These are phyloP conservation scores for Fonsecaea pedrosoi DNA, from an alignment of 2,329 filamentous ascomycete species.

Conservation along the genomic window DNA sequence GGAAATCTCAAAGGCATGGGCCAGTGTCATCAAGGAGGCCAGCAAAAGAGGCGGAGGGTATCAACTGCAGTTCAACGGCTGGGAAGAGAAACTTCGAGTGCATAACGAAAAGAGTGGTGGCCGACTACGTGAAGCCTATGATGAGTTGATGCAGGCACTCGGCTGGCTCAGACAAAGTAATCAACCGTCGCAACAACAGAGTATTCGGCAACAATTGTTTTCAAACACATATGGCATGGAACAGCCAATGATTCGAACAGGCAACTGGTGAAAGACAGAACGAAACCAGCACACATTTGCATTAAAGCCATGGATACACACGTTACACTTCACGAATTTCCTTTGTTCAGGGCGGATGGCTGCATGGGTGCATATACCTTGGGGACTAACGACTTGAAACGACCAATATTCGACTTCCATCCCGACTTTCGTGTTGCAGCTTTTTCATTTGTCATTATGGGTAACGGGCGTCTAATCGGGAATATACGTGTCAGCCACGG, in stretches of 20 bases:
- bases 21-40: slow-evolving; percentile 86
- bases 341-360: slow-evolving; percentile 25
- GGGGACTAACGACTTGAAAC: slow-evolving; percentile 29
- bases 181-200: slow-evolving; percentile 41
- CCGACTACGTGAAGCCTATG: slow-evolving; percentile 78
- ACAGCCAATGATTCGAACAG: slow-evolving; percentile 36
- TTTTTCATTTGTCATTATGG: slow-evolving; percentile 14
- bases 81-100: slow-evolving; percentile 85
- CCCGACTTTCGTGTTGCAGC: slow-evolving; percentile 1
- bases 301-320: slow-evolving; percentile 13
- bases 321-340: slow-evolving; percentile 33
- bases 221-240: slow-evolving; percentile 63
- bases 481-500: slow-evolving; percentile 7
- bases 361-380: slow-evolving; percentile 18
- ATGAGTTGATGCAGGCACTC: slow-evolving; percentile 74
- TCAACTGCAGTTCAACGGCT: slow-evolving; percentile 83
- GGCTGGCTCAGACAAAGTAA: slow-evolving; percentile 73
- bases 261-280: slow-evolving; percentile 33
- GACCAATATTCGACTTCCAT: slow-evolving; percentile 9
- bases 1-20: slow-evolving; percentile 93
- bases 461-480: not conserved
- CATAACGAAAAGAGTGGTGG: slow-evolving; percentile 88
- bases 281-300: slow-evolving; percentile 17
- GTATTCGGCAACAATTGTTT: slow-evolving; percentile 63
- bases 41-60: slow-evolving; percentile 91